Base-by-base conservation (phyloP, 2,329 filamentous ascomycete species). In the Epichloe uncinata region DNA sequence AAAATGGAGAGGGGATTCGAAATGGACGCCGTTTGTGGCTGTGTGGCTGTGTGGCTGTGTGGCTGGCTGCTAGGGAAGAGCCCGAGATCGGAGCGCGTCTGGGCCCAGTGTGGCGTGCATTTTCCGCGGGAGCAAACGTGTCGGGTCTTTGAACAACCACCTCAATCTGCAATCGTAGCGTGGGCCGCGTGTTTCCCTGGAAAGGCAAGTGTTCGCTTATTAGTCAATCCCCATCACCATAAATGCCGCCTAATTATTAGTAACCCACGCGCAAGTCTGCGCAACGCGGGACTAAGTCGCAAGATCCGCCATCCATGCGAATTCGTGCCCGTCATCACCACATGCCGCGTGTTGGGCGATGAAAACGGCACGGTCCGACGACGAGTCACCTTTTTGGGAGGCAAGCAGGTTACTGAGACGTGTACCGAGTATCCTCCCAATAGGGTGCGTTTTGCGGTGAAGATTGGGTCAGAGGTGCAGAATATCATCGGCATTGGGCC, bases 401-500 rank as follows among this genome's bases (percentile, higher is more conserved):
- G 15, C 43, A 37, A 41, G 16, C 38, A 47, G 43, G 53, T 63
- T 20, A 50, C 36, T 13, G 64, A 67, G 54, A 57, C 60, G 18
- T 67, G 63, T 59, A 59, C 50, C 13, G 56, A 61, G 51, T 55
- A 57, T 22, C 45, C 58, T 42, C 64, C 63, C 13, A 53, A 51
- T 48, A 54, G 60, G n/a, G 57, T 65, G 9, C 59, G 63, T 42
- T 67, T 63, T 49, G 42, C 42, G 35, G 56, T 63, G 37, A 58
- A 62, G 9, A 59, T 62, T 26, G 64, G 65, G 33, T 61, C 58
- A 43, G 57, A 53, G 42, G 58, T 67, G 16, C 52, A 57, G 40
- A 68, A 67, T 50, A 59, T 64, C 48, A 54, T 66, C 42, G 57
- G 42, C 26, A 44, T 15, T 60, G 63, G 8, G 46, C 59, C 55